A percentile compares a stretch with the other conserved stretches of the same genome.
Evolutionary conservation across 805 yeast genomes (phyloP).

Genomic region (Hemisphaericaspora nanyangensis): DNA sequence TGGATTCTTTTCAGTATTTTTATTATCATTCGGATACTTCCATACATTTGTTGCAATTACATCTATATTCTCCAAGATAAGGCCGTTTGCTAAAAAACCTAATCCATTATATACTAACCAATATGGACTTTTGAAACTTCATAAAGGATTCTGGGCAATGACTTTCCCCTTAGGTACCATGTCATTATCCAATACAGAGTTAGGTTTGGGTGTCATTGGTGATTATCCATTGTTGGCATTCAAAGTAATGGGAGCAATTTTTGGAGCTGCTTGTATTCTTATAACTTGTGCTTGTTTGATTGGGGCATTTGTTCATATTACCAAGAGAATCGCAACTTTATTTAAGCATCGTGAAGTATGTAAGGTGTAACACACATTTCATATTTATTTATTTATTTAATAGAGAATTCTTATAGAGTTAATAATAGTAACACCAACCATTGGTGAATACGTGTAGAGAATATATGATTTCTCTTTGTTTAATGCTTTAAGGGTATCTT

Average conservation of each 20-base stretch:
- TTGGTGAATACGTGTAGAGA: neutral
- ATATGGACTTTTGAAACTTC: conserved; percentile 16
- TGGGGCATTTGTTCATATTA: conserved; percentile 21
- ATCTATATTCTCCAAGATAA: conserved; percentile 40
- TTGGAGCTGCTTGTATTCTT: conserved; percentile 49
- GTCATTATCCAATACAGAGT: conserved; percentile 54
- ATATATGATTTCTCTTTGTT: neutral
- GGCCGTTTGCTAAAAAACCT: conserved; percentile 30
- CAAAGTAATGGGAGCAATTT: conserved; percentile 58
- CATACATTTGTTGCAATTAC: conserved; percentile 34
- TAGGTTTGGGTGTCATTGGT: conserved; percentile 44
- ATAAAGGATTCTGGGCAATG: conserved; percentile 55
- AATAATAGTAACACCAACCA: neutral
- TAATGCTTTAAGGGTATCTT: neutral
- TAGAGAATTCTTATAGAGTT: conserved; percentile 1
- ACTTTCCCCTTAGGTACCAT: conserved; percentile 90
- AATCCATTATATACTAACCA: conserved; percentile 18
- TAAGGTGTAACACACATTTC: neutral
- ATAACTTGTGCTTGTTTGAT: conserved; percentile 33
- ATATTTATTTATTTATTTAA: neutral
- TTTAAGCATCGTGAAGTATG: neutral
- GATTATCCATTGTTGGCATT: conserved; percentile 44
- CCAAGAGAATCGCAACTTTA: conserved; percentile 2
- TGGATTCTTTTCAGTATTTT: conserved; percentile 39
- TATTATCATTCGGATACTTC: conserved; percentile 56